Evolutionary conservation across 148 eudicot genomes (phyloP), one percentile per base, ranked within the genome.

Genomic region (Cornus florida): DNA sequence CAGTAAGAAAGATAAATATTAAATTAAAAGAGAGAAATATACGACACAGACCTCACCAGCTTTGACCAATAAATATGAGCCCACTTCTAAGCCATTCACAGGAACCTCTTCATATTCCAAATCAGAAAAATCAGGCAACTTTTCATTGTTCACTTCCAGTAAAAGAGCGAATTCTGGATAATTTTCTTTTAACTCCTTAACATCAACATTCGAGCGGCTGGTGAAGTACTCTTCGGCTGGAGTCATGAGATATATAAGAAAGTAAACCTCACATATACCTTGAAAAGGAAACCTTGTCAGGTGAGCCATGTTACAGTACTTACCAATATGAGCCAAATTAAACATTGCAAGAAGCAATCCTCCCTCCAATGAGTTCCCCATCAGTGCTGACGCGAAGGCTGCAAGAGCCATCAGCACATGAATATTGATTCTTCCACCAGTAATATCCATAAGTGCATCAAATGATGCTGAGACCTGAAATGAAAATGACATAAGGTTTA

Each of bases 401-500:
- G 99, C 99, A 79, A 93, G 90, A 69, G 99, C 97, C 99, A 96
- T 96, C 56, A 96, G 95, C 59, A 96, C 99, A 82, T 96, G 98
- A 84, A 96, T 96, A 85, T 96, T 96, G n/a, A 96, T 94, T 84
- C 87, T 96, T 38, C 99, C 99, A 67, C 97, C 99, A 72, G 87
- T 59, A 60, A 96, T 87, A 85, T 96, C 99, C 75, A 92, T 73
- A 46, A 91, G 87, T 57, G 98, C 97, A 80, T 96, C 99, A 74
- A 91, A 83, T 79, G 94, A 87, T 74, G 99, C 91, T 20, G 99
- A 90, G 19, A 93, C 89, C 99, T 96, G 89, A 74, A 77, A 84
- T 35, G 62, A 43, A 78, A 81, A 69, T 32, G 75, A 14, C 71
- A 85, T 16, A 22, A 32, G 62, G 75, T 70, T 79, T n/a, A 53